Base-by-base conservation (phyloP, 768 basidiomycete species). In the Pisolithus microcarpus region DNA sequence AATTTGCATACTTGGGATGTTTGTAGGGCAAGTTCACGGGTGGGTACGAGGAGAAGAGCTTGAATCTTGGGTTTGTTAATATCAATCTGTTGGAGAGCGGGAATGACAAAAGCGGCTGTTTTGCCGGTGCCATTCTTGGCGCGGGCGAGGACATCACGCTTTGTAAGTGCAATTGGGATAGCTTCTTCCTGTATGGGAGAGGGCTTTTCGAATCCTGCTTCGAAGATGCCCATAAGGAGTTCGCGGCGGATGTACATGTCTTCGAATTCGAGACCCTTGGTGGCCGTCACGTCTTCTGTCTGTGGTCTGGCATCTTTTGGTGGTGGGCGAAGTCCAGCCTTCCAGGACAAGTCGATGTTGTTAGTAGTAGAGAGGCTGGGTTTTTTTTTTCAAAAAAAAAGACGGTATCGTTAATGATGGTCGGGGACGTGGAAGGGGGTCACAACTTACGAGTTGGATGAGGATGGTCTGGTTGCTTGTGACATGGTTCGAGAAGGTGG, bases 111-210 rank as follows among this genome's bases (percentile, higher is more conserved):
- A 21, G 95, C 96, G 37, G 94, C 95, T 21, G 95, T 99, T 77
- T 99, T 92, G 57, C 95, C 95, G 3, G 95, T 99, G 57, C 95
- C 90, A 62, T 93, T 91, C 79, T 95, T 94, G 50, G 93, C 92
- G 57, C 92, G 89, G 38, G 92, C 92, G 58, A 95, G 87, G 66
- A 98, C 71, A 73, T 99, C 95, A 65, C 95, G 85, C 61, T 87
- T 88, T 50, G 88, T 83, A 63, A 98, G 84, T 37, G 94, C 93
- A 60, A 91, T 82, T 50, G 95, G 95, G 61, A 97, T 97, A 48
- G 95, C 90, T 75, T 96, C 91, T 80, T 99, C 95, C 77, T 99
- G 95, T 70, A 99, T 97, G 55, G 95, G 95, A 23, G 91, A 95
- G 39, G 95, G 95, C 59, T 78, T 84, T 72, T 98, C 95, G 66